These are phyloP conservation scores for Podila horticola DNA, from an alignment of 192 early-diverging fungal species.

Conservation along the genomic window DNA sequence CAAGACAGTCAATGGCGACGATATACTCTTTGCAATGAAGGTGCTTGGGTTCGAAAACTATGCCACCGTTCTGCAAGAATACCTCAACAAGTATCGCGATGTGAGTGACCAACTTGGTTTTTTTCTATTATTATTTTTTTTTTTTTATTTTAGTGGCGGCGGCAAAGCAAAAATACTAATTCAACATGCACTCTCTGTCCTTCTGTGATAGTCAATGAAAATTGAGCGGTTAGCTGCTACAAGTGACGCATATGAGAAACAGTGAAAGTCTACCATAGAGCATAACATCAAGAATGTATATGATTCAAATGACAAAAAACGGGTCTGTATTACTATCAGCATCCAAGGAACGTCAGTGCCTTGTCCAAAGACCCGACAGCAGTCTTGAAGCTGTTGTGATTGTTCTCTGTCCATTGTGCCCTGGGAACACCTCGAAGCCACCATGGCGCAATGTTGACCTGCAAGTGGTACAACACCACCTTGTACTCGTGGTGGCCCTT, in stretches of 20 bases:
- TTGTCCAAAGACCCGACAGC: constrained; percentile 30
- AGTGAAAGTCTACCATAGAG: not conserved
- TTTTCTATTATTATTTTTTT: not conserved
- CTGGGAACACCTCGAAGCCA: constrained; percentile 25
- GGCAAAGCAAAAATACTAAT: too few relatives aligned
- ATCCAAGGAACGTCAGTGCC: constrained; percentile 31
- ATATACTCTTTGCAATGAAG: constrained; percentile 95
- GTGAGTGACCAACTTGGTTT: constrained; percentile 56
- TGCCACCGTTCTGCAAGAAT: constrained; percentile 81
- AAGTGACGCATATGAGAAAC: not conserved
- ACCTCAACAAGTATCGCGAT: constrained; percentile 87
- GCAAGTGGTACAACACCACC: constrained; percentile 32
- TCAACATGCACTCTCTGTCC: too few relatives aligned
- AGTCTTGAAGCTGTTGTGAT: constrained; percentile 16
- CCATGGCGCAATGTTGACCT: constrained; percentile 42
- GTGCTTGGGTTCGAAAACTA: constrained; percentile 96
- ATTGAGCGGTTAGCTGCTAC: too few relatives aligned
- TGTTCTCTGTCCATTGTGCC: constrained; percentile 32
- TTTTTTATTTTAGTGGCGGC: not conserved
- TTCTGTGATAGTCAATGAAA: too few relatives aligned
- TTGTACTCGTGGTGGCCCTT: constrained; percentile 35
- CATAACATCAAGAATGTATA: not conserved
- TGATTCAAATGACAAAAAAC: not conserved
- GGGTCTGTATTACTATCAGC: constrained; percentile 1
- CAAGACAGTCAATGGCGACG: constrained; percentile 96